These are phyloP conservation scores for Saprolegnia diclina DNA, from an alignment of 352 stramenopile genomes.

Conservation along the genomic window DNA sequence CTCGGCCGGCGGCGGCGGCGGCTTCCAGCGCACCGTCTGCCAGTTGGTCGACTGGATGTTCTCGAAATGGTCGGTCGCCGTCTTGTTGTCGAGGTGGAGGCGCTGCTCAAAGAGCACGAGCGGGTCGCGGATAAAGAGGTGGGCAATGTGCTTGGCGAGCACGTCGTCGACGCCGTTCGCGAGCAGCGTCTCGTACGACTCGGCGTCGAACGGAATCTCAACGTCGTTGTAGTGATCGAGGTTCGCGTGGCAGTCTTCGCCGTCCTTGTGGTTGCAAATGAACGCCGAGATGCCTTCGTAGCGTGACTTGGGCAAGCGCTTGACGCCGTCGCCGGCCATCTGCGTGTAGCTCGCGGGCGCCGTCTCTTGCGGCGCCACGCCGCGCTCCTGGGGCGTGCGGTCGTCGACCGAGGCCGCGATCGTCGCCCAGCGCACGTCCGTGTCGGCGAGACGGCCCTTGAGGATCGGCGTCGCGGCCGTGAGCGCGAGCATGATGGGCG, in stretches of 20 bases:
- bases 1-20: slow-evolving; percentile 81
- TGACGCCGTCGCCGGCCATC: slow-evolving; percentile 89
- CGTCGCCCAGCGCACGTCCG: slow-evolving; percentile 93
- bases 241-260: slow-evolving; percentile 61
- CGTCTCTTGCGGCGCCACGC: slow-evolving; percentile 35
- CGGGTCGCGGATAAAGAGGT: slow-evolving; percentile 98
- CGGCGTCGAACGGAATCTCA: slow-evolving; percentile 92
- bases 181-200: slow-evolving; percentile 87
- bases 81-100: slow-evolving; percentile 74
- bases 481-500: slow-evolving; percentile 97
- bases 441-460: slow-evolving; percentile 90
- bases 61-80: slow-evolving; percentile 95
- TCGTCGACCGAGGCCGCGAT: slow-evolving; percentile 98
- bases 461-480: slow-evolving; percentile 98
- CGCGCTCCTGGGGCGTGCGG: slow-evolving; percentile 77
- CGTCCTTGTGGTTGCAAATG: slow-evolving; percentile 87
- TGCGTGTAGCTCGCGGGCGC: slow-evolving; percentile 76
- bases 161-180: slow-evolving; percentile 91
- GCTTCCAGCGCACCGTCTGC: slow-evolving; percentile 99
- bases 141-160: slow-evolving; percentile 96
- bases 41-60: slow-evolving; percentile 99
- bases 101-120: slow-evolving; percentile 93
- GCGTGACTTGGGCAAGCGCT: slow-evolving; percentile 94
- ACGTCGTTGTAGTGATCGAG: slow-evolving; percentile 93
- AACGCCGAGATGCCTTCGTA: slow-evolving; percentile 88